Evolutionary conservation across 2,329 filamentous ascomycete species (phyloP), one percentile per base, ranked within the genome.

Genomic region (Alternaria consortialis): DNA sequence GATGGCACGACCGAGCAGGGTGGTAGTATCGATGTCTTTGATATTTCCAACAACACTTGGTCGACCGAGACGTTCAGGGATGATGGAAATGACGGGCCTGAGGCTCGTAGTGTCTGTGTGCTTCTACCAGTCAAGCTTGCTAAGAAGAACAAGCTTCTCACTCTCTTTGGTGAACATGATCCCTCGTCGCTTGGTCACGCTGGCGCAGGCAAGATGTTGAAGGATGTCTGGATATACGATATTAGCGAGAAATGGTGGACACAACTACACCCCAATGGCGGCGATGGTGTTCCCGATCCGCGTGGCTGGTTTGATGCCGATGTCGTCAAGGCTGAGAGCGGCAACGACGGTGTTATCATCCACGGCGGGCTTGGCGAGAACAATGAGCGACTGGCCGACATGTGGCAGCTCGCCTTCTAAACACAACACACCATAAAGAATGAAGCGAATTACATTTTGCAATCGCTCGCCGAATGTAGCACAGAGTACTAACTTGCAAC

Each of bases 1-100:
- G 91, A 94, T 75, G 92, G 91, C 0, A 81, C 84, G 44, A 80
- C 73, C 0, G 90, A 94, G 71, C 82, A 91, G 48, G 92, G 92
- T 15, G 92, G 91, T 0, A 84, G 85, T 60, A 73, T 97, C 12
- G 92, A 96, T 72, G 85, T 90, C 2, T 87, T 80, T 61, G 74
- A 82, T 25, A 67, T 77, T 0, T 64, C 63, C 6, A 65, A 54
- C 0, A 76, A 82, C 39, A 56, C 60, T 0, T 87, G 85, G 85
- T 68, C 66, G 7, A 77, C 75, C 8, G 67, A 74, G 15, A 61
- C 58, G 2, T 83, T 79, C 65, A 27, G 66, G 0, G 70, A 84
- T 0, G 81, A 86, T 70, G 83, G 83, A 0, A 67, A 74, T 7
- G 56, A 69, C 1, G 84, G 85, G 0, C 85, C 85, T 0, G 75